Evolutionary conservation across 139 green algal genomes (phyloP), one percentile per base, ranked within the genome.

Genomic region (Chlorella sp.): DNA sequence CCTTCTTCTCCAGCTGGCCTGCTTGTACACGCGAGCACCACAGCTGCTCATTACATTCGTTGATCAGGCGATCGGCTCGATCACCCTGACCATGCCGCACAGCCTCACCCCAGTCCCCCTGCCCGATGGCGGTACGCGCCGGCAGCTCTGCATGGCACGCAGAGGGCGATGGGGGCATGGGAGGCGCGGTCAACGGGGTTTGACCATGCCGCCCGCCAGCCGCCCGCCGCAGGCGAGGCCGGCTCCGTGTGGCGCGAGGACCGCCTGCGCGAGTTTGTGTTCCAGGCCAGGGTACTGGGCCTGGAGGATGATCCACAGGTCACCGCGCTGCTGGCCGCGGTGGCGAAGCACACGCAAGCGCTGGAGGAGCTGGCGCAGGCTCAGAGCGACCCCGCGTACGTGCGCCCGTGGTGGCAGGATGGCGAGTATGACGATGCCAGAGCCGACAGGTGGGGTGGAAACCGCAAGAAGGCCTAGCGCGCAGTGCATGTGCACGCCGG

Each of bases 381-480:
- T 23, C 80, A 85, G 43, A 35, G 55, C 21, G 40, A 63, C 33
- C 79, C 79, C 21, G 72, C 67, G 43, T 85, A 75, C 43, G 8
- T 76, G 48, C 48, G 33, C 21, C 76, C 73, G 23, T 89, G 84
- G 84, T 89, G 84, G 84, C 66, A 73, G 38, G 84, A 87, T 43
- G 81, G 84, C 23, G 84, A 89, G 31, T 88, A 88, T 40, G 77
- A 88, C 66, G 43, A 42, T 11, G 48, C 36, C 5, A 33, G 61
- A 27, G 82, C 84, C 1, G 84, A 89, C 71, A 81, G 66, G 81
- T 74, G 33, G 8, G 61, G 56, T 14, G 46, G 14, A 55, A 14
- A 55, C 46, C 46, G 17, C 46, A 55, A 27, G 17, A 17, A n/a
- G n/a, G n/a, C n/a, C n/a, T n/a, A n/a, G n/a, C n/a, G n/a, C n/a